A percentile compares a stretch with the other conserved stretches of the same genome.
These are phyloP conservation scores for Stropharia rugosoannulata DNA, from an alignment of 768 basidiomycete species.

Conservation along the genomic window DNA sequence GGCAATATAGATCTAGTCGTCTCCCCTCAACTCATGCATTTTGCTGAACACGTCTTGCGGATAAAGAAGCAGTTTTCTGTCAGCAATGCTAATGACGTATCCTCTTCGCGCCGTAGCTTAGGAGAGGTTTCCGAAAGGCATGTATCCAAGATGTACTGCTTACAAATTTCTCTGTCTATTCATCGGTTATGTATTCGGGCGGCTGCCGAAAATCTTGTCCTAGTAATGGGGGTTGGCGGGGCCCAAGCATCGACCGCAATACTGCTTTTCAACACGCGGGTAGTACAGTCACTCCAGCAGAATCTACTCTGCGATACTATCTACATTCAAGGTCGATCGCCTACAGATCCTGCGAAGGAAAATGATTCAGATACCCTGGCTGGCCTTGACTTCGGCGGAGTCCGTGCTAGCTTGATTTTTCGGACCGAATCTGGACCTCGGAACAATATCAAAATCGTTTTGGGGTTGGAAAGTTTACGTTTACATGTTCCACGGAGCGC, in stretches of 20 bases:
- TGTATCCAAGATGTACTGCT: constrained; percentile 17
- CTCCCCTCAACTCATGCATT: constrained; percentile 59
- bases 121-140: constrained; percentile 12
- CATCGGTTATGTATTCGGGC: constrained; percentile 53
- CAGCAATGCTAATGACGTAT: constrained; percentile 7
- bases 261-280: constrained; percentile 24
- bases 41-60: constrained; percentile 55
- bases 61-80: constrained; percentile 39
- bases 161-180: constrained; percentile 42
- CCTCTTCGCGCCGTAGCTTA: constrained; percentile 6
- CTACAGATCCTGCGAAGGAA: constrained; percentile 34
- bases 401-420: constrained; percentile 43
- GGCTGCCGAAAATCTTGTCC: constrained; percentile 66
- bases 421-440: constrained; percentile 44
- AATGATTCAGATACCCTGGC: constrained; percentile 60
- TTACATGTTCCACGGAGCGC: constrained; percentile 79
- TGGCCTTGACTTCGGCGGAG: constrained; percentile 47
- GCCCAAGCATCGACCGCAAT: constrained; percentile 38
- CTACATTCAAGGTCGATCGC: constrained; percentile 59
- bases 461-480: constrained; percentile 43
- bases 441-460: constrained; percentile 39
- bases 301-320: constrained; percentile 49
- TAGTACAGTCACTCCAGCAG: constrained; percentile 44
- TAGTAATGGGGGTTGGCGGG: constrained; percentile 53
- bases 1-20: constrained; percentile 42